A percentile compares a stretch with the other conserved stretches of the same genome.
phyloP scores from a whole-genome alignment of 305 asterid species.

The Solanum hybrid region DNA sequence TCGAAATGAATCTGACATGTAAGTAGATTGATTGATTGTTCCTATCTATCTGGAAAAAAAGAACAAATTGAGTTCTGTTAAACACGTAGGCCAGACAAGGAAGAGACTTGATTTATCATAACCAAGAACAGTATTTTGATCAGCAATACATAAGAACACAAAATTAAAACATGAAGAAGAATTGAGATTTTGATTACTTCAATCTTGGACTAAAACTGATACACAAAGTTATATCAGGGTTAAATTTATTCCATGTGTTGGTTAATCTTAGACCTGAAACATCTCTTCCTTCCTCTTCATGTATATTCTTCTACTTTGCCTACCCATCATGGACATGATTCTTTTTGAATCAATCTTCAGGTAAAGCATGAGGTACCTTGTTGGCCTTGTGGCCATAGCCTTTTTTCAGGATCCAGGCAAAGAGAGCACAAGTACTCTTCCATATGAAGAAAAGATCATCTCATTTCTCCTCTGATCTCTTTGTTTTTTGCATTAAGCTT shows the following conservation, averaged over 20 bases:
- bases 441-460: not conserved
- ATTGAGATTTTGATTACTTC: not conserved
- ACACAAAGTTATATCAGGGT: not conserved
- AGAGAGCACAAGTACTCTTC: not conserved
- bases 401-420: not conserved
- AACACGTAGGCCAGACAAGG: not conserved
- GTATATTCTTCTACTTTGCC: not conserved
- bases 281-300: conserved; percentile 2
- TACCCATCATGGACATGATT: conserved; percentile 15
- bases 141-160: not conserved
- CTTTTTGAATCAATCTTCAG: conserved; percentile 9
- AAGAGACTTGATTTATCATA: not conserved
- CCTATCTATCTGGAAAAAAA: not conserved
- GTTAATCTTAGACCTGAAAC: not conserved
- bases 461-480: not conserved
- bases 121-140: not conserved
- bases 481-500: not conserved
- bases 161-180: not conserved
- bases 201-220: not conserved
- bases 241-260: not conserved
- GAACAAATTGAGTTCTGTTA: not conserved
- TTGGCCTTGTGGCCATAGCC: not conserved
- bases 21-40: not conserved
- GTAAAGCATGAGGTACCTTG: conserved; percentile 1
- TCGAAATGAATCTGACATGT: not conserved